These are phyloP conservation scores for Skeletonema marinoi DNA, from an alignment of 108 stramenopile species.

Conservation along the genomic window DNA sequence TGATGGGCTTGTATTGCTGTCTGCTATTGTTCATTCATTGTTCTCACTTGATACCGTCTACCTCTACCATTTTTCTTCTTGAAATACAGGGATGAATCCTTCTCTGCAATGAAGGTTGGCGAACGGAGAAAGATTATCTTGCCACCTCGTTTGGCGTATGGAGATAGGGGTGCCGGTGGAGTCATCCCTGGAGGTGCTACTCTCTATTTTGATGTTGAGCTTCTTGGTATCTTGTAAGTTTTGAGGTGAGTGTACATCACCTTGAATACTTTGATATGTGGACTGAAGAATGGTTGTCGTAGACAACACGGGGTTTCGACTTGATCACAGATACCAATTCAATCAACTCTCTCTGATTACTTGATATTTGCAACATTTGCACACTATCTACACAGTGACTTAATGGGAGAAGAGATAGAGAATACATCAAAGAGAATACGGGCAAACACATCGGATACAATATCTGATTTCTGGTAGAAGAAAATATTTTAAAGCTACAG, in stretches of 20 bases:
- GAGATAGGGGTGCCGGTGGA: constrained; percentile 88
- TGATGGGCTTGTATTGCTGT: too few species aligned
- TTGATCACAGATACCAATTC: constrained; percentile 12
- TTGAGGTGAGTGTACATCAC: constrained; percentile 56
- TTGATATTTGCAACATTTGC: not conserved
- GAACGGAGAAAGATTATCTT: constrained; percentile 88
- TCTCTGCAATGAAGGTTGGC: constrained; percentile 92
- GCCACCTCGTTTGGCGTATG: constrained; percentile 89
- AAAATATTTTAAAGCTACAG: not conserved
- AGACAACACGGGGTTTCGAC: not conserved
- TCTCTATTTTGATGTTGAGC: constrained; percentile 94
- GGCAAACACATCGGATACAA: not conserved
- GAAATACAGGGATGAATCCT: constrained; percentile 54
- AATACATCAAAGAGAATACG: not conserved
- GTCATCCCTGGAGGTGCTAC: constrained; percentile 94
- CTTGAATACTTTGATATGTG: not conserved
- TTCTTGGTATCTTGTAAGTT: constrained; percentile 65
- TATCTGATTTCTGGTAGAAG: not conserved
- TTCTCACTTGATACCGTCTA: too few species aligned
- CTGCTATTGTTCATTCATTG: too few species aligned
- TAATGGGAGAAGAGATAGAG: not conserved
- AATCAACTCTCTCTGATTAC: constrained; percentile 92
- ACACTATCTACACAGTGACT: not conserved
- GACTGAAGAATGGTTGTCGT: not conserved
- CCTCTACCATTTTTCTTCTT: too few species aligned